Evolutionary conservation across 441 rosid genomes (phyloP), one percentile per base, ranked within the genome.

Genomic region (Capsella rubella): DNA sequence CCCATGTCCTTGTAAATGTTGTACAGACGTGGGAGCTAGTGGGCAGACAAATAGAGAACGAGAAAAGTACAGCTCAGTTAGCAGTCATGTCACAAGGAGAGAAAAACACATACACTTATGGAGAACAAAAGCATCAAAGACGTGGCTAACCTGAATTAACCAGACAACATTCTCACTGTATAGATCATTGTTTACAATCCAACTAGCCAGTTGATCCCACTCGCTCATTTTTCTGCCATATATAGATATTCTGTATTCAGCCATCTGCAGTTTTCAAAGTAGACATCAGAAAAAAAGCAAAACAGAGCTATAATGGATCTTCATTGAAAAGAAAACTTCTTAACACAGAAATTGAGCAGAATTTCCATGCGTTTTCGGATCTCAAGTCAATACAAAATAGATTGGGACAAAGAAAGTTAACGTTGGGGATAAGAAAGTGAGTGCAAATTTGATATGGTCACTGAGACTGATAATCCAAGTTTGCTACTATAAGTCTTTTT

Each of bases 1-100:
- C 99, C 99, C 98, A 96, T 93, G 21, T 96, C 98, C 86, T 93
- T 96, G 94, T 96, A 96, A 0, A 96, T 58, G 54, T 96, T 96
- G 87, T 96, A 96, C 67, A 96, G 84, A 61, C 99, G 86, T 67
- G 99, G 99, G 76, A 96, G 91, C 99, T 96, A 90, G 71, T 80
- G 82, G 67, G 32, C 27, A 60, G 34, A 50, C 46, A 74, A 31
- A 67, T 32, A 60, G 27, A 45, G 49, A 66, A 45, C 53, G 31
- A 49, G 40, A 51, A 2, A 45, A 47, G 31, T 25, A 13, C 39
- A 54, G 28, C 18, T 32, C 57, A 70, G 75, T 63, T 60, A 49
- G 43, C 52, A 72, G 21, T 61, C 71, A 68, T 39, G 47, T 45
- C 58, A 35, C 16, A 60, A 0, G 28, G 51, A 55, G 56, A 65